A percentile compares a stretch with the other conserved stretches of the same genome.
Evolutionary conservation across 2,329 filamentous ascomycete species (phyloP).

Genomic region (Septoria petroselini): DNA sequence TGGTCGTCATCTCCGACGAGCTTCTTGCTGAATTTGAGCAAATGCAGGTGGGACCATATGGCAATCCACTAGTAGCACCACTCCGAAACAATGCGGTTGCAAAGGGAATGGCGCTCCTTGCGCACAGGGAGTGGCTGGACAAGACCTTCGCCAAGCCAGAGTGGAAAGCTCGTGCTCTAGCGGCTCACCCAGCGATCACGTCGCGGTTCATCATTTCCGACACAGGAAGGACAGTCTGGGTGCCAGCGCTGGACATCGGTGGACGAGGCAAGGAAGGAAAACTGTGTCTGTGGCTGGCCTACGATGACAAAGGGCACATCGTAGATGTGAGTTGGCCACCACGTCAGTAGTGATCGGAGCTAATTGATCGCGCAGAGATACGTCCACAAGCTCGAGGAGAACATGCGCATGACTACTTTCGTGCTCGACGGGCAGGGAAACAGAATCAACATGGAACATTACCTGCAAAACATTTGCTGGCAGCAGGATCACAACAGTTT

Average conservation of each 20-base stretch:
- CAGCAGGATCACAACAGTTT: not conserved
- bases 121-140: not conserved
- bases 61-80: too few relatives aligned
- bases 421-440: not conserved
- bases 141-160: not conserved
- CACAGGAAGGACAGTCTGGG: not conserved
- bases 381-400: too few relatives aligned
- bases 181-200: not conserved
- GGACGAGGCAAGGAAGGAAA: not conserved
- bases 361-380: too few relatives aligned
- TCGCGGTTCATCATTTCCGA: not conserved
- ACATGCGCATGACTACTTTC: too few relatives aligned
- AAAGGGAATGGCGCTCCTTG: not conserved
- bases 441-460: not conserved
- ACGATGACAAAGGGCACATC: not conserved
- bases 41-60: too few relatives aligned
- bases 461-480: constrained; percentile 6
- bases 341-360: too few relatives aligned
- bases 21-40: not conserved
- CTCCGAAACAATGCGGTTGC: not conserved
- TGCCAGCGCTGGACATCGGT: not conserved
- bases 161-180: not conserved
- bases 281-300: constrained; percentile 5
- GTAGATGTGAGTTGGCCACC: not conserved
- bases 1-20: too few relatives aligned